Conservation (phyloP, 495 filamentous ascomycete genomes). For the Pseudoneurospora amorphoporcata region DNA sequence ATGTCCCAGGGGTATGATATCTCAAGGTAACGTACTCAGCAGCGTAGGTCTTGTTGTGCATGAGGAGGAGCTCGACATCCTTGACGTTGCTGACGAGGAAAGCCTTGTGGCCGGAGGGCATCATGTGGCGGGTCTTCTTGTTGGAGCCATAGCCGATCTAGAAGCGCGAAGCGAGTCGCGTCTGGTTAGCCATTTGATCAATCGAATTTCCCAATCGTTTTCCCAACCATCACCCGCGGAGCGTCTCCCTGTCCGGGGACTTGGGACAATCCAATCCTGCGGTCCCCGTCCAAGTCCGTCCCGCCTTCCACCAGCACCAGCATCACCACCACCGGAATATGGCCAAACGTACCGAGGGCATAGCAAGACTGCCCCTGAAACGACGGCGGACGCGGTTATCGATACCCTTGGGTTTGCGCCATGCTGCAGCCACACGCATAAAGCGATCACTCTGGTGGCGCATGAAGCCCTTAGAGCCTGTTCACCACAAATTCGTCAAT, state of each 20-base stretch:
- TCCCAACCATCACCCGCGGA: constrained; percentile 2
- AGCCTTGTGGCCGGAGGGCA: constrained; percentile 98
- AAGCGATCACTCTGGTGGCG: constrained; percentile 96
- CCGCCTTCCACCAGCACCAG: not conserved
- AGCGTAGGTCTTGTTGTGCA: constrained; percentile 98
- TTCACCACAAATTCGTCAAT: constrained; percentile 20
- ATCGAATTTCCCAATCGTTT: not conserved
- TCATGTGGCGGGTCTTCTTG: constrained; percentile 97
- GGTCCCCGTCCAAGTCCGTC: not conserved
- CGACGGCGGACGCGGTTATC: constrained; percentile 74
- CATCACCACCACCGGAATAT: not conserved
- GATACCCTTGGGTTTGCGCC: constrained; percentile 99
- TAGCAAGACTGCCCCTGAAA: constrained; percentile 88
- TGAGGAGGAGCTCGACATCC: constrained; percentile 94
- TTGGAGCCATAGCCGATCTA: constrained; percentile 97
- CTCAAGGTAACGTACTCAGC: constrained; percentile 66
- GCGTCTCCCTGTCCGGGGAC: not conserved
- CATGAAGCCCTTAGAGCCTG: constrained; percentile 81
- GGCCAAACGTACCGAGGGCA: constrained; percentile 81
- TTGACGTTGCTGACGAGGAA: constrained; percentile 95
- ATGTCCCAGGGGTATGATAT: not conserved
- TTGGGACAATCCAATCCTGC: not conserved
- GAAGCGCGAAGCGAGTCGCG: not conserved
- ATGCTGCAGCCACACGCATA: constrained; percentile 74
- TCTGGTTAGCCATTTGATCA: constrained; percentile 10